These are phyloP conservation scores for Beta macrorhiza DNA, from an alignment of 179 eudicot species.

Conservation along the genomic window DNA sequence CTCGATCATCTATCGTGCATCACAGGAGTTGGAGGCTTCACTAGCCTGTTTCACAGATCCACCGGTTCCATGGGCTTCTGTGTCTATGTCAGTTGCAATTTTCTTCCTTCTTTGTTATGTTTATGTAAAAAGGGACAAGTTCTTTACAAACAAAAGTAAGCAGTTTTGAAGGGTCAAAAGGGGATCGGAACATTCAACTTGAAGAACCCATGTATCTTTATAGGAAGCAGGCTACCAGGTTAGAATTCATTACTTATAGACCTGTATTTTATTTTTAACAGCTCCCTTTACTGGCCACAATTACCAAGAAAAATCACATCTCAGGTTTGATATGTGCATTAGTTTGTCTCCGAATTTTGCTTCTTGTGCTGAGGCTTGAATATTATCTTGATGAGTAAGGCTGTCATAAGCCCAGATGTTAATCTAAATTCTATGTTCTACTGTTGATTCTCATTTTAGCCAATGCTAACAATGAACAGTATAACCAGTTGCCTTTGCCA, in stretches of 20 bases:
- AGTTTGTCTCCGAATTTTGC: conserved; percentile 6
- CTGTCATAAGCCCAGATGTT: neutral
- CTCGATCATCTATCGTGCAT: conserved; percentile 69
- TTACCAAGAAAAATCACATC: conserved; percentile 17
- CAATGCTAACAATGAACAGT: neutral
- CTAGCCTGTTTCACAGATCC: conserved; percentile 92
- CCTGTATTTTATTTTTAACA: conserved; percentile 21
- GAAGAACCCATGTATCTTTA: conserved; percentile 35
- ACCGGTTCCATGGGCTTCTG: conserved; percentile 84
- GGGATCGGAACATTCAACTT: conserved; percentile 20
- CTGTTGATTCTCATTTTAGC: neutral
- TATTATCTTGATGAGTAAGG: conserved; percentile 10
- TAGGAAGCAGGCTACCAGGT: conserved; percentile 39
- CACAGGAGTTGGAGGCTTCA: conserved; percentile 83
- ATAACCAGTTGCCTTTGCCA: neutral
- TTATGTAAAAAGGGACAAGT: conserved; percentile 60
- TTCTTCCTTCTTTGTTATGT: conserved; percentile 57
- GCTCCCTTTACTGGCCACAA: conserved; percentile 21
- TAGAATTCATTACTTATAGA: conserved; percentile 29
- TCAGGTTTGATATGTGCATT: conserved; percentile 23
- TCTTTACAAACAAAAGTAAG: conserved; percentile 78
- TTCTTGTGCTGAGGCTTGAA: conserved; percentile 4
- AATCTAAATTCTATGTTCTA: neutral
- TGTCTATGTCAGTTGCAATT: conserved; percentile 44
- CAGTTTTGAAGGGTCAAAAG: conserved; percentile 58